phyloP scores from a whole-genome alignment of 163 green algal species.

The Scenedesmus sp. region DNA sequence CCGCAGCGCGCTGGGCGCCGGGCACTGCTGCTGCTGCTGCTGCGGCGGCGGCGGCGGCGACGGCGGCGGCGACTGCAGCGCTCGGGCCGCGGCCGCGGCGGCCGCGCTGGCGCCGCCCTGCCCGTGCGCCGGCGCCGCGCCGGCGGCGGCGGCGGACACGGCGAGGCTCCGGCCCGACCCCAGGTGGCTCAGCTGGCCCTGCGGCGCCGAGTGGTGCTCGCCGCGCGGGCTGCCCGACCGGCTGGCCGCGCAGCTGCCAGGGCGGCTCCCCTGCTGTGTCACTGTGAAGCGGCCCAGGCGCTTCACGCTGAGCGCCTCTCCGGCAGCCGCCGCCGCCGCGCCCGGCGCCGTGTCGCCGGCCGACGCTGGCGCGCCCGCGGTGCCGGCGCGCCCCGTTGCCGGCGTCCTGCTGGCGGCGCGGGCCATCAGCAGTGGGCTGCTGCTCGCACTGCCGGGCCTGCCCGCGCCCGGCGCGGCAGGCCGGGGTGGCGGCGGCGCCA shows the following conservation, averaged over 20 bases:
- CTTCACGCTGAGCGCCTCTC: constrained; percentile 18
- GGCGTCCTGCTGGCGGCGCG: neutral
- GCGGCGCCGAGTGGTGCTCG: neutral
- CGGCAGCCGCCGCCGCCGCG: no score
- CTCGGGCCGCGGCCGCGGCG: no score
- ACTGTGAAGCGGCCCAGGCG: constrained; percentile 23
- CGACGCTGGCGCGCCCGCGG: no score
- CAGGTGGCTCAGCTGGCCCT: neutral
- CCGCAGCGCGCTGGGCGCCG: no score
- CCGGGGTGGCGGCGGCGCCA: neutral
- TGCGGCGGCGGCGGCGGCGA: neutral
- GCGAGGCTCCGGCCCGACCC: neutral
- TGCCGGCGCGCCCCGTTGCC: neutral
- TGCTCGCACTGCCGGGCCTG: neutral
- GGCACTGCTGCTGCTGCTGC: constrained; percentile 15
- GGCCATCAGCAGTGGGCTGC: neutral
- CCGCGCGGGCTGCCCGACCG: constrained; percentile 8
- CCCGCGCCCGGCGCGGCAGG: constrained; percentile 1
- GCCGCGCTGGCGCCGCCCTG: no score
- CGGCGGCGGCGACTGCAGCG: no score
- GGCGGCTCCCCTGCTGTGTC: constrained; percentile 3
- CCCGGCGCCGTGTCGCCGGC: no score
- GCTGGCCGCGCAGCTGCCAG: constrained; percentile 20
- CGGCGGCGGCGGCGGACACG: no score
- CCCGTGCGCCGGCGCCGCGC: no score